Evolutionary conservation across 345 rosid genomes (phyloP).

Genomic region (Syzygium aqueum): DNA sequence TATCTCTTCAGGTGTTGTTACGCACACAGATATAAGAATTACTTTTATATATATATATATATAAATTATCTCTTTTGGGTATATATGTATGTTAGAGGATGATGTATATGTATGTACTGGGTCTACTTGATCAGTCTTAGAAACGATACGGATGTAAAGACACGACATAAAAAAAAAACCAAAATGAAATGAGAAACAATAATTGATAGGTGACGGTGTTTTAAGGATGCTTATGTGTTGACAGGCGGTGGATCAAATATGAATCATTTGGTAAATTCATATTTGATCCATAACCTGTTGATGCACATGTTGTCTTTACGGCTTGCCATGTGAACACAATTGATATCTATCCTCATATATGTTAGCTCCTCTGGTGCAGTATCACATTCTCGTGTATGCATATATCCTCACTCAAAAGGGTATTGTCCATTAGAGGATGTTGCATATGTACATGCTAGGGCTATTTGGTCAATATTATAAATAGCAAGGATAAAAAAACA

Average conservation of each 20-base stretch:
- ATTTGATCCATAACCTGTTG: not conserved
- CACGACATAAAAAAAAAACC: not conserved
- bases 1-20: not conserved
- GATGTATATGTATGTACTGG: not conserved
- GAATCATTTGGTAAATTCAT: not conserved
- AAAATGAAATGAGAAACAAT: not conserved
- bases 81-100: not conserved
- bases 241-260: conserved; percentile 1
- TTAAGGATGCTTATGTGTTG: not conserved
- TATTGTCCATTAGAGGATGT: not conserved
- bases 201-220: not conserved
- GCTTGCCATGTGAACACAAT: not conserved
- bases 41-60: no score
- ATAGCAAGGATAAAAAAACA: not conserved
- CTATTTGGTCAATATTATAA: not conserved
- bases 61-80: not conserved
- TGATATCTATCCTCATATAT: not conserved
- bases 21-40: not conserved
- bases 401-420: not conserved
- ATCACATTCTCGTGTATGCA: not conserved
- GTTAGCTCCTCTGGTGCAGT: not conserved
- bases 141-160: not conserved
- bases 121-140: not conserved
- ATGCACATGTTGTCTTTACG: not conserved
- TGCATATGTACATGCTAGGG: not conserved